Evolutionary conservation across 2,329 filamentous ascomycete species (phyloP).

Genomic region (Falciphora oryzae): DNA sequence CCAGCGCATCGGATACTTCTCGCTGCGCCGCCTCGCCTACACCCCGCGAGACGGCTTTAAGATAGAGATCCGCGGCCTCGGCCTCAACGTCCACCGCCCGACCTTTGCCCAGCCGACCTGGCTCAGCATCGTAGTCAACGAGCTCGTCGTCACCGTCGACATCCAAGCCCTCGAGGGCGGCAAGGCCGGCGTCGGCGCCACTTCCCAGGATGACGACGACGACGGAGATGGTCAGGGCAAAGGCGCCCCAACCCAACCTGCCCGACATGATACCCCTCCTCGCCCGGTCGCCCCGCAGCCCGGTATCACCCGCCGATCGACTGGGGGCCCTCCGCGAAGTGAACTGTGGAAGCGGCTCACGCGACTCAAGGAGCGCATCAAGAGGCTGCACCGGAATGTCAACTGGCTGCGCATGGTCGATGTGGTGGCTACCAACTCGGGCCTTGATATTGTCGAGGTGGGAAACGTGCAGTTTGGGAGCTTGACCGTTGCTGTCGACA

Average conservation of each 20-base stretch:
- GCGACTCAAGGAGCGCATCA: constrained; percentile 75
- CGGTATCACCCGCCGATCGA: constrained; percentile 23
- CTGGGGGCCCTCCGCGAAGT: constrained; percentile 42
- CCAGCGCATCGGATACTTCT: constrained; percentile 89
- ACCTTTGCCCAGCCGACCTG: constrained; percentile 97
- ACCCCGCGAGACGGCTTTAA: constrained; percentile 82
- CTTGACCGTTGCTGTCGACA: constrained; percentile 83
- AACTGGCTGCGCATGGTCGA: constrained; percentile 88
- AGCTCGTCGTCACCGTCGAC: constrained; percentile 80
- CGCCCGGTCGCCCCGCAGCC: constrained; percentile 21
- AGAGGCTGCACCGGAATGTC: constrained; percentile 78
- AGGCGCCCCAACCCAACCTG: no score
- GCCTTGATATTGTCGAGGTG: constrained; percentile 70
- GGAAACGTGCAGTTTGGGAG: constrained; percentile 81
- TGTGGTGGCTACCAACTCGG: constrained; percentile 75
- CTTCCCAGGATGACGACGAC: constrained; percentile 23
- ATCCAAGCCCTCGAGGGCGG: constrained; percentile 56
- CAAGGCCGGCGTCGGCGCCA: constrained; percentile 28
- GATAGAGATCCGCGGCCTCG: constrained; percentile 83
- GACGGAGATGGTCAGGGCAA: constrained; percentile 9
- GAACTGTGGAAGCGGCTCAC: constrained; percentile 78
- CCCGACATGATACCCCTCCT: background rate
- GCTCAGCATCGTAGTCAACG: constrained; percentile 83
- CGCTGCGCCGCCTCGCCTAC: constrained; percentile 84
- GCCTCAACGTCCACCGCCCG: constrained; percentile 82